phyloP scores from a whole-genome alignment of 805 yeast genomes.

The Teunomyces pallodes region DNA sequence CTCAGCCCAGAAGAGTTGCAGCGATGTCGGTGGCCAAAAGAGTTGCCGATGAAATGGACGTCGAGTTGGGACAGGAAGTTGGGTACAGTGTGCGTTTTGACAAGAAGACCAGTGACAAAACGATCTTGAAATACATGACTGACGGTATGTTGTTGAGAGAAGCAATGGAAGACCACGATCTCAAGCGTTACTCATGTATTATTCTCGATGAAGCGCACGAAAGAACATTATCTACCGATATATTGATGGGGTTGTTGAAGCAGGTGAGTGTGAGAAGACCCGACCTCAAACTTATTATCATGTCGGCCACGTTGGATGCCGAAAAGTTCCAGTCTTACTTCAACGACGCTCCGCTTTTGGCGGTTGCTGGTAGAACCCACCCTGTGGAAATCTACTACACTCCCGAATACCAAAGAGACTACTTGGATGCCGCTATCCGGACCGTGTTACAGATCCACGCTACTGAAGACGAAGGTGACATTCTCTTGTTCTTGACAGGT shows the following conservation, averaged over 20 bases:
- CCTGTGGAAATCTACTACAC: constrained; percentile 97
- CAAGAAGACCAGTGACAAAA: constrained; percentile 75
- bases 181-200: constrained; percentile 79
- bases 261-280: constrained; percentile 77
- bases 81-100: constrained; percentile 96
- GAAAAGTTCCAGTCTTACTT: constrained; percentile 91
- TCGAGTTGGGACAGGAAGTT: constrained; percentile 85
- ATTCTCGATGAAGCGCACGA: constrained; percentile 98
- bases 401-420: constrained; percentile 94
- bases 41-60: constrained; percentile 98
- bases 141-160: constrained; percentile 98
- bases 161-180: constrained; percentile 93
- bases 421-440: constrained; percentile 89
- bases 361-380: constrained; percentile 97
- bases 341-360: constrained; percentile 86
- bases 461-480: constrained; percentile 91
- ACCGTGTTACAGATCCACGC: constrained; percentile 97
- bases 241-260: constrained; percentile 90
- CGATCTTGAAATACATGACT: constrained; percentile 92
- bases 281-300: constrained; percentile 86
- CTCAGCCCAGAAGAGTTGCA: constrained; percentile 97
- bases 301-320: constrained; percentile 98
- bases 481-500: constrained; percentile 84
- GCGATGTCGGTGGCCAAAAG: constrained; percentile 98
- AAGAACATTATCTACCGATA: constrained; percentile 94